Conservation (phyloP, 305 asterid species). For the Fraxinus latifolia region DNA sequence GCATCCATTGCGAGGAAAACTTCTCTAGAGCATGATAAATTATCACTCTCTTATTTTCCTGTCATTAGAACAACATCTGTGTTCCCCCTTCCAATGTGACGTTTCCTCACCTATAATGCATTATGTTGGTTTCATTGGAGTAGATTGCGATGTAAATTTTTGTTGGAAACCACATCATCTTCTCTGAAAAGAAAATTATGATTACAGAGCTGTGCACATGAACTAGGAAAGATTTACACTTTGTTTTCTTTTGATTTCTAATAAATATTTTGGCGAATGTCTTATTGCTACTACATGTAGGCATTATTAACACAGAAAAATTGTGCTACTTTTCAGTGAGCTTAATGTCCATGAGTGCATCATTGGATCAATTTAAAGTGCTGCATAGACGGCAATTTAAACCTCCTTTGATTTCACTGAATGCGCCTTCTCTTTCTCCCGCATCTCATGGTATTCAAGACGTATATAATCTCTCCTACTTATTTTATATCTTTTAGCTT, state of each 20-base stretch:
- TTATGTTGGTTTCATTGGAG: neutral
- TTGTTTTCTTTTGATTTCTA: constrained; percentile 8
- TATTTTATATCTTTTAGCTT: neutral
- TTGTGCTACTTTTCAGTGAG: constrained; percentile 46
- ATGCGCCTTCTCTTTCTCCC: constrained; percentile 62
- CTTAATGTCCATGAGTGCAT: constrained; percentile 36
- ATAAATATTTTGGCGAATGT: neutral
- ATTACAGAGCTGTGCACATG: neutral
- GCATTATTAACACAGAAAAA: constrained; percentile 9
- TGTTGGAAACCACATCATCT: neutral
- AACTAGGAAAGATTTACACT: neutral
- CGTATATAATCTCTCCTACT: constrained; percentile 10
- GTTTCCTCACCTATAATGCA: neutral
- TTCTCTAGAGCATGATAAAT: constrained; percentile 46
- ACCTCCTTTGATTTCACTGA: constrained; percentile 29
- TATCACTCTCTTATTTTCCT: neutral
- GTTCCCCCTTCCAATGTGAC: neutral
- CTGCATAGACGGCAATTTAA: constrained; percentile 40
- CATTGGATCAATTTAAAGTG: constrained; percentile 39
- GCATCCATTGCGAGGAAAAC: constrained; percentile 38
- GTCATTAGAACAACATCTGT: neutral
- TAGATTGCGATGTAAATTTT: neutral
- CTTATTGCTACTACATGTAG: neutral
- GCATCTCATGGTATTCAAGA: constrained; percentile 52
- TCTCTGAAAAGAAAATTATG: neutral